Percentiles rank a stretch among this genome's conserved stretches.
phyloP scores from a whole-genome alignment of 108 stramenopile species.

The Aurantiochytrium sp. region DNA sequence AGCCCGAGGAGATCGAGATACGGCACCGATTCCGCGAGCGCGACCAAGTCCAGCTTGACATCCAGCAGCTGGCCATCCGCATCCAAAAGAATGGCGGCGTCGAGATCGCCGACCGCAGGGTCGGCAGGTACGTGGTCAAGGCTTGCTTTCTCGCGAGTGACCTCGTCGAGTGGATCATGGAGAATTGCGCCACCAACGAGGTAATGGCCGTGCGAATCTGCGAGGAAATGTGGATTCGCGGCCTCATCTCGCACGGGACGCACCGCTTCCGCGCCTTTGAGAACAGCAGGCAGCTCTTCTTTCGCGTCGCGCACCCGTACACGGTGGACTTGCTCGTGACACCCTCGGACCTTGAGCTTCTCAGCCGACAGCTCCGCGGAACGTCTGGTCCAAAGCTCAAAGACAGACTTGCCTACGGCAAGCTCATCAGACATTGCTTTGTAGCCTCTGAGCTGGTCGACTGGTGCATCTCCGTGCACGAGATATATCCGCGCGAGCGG shows the following conservation, averaged over 20 bases:
- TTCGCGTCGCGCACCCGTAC: not conserved
- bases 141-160: not conserved
- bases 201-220: not conserved
- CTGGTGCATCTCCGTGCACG: not conserved
- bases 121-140: not conserved
- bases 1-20: not conserved
- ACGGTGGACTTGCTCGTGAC: not conserved
- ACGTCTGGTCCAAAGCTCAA: not conserved
- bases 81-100: slow-evolving; percentile 21
- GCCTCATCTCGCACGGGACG: not conserved
- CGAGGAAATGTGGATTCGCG: slow-evolving; percentile 7
- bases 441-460: not conserved
- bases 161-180: not conserved
- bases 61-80: not conserved
- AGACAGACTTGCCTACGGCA: not conserved
- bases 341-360: not conserved
- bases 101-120: not conserved
- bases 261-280: not conserved
- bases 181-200: not conserved
- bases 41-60: not conserved
- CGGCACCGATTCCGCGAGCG: not conserved
- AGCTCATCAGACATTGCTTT: not conserved
- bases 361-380: not conserved
- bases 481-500: not conserved
- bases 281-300: not conserved